A percentile compares a stretch with the other conserved stretches of the same genome.
These are phyloP conservation scores for Daldinia eschscholtzii DNA, from an alignment of 2,329 filamentous ascomycete species.

Conservation along the genomic window DNA sequence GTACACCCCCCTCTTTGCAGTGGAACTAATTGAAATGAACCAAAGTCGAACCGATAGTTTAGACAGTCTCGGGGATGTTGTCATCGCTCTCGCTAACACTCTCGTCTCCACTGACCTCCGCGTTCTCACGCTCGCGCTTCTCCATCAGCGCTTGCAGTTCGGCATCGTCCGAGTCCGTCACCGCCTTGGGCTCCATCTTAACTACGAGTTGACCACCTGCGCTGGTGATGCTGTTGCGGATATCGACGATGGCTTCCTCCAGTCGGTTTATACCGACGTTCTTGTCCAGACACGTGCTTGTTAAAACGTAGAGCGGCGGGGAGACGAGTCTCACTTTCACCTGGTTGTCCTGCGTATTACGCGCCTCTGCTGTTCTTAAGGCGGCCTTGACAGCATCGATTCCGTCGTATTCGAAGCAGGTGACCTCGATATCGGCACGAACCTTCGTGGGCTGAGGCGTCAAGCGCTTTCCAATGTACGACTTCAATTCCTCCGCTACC, in stretches of 20 bases:
- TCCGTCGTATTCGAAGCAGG: slow-evolving; percentile 94
- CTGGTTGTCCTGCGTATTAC: slow-evolving; percentile 91
- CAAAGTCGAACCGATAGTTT: slow-evolving; percentile 42
- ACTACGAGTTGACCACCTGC: slow-evolving; percentile 85
- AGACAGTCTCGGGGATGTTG: slow-evolving; percentile 72
- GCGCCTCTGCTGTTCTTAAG: slow-evolving; percentile 88
- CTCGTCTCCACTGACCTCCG: slow-evolving; percentile 97
- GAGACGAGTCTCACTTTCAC: slow-evolving; percentile 99
- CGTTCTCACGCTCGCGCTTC: slow-evolving; percentile 97
- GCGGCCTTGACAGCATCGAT: slow-evolving; percentile 98
- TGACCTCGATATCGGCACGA: slow-evolving; percentile 96
- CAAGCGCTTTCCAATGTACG: slow-evolving; percentile 96
- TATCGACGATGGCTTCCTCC: slow-evolving; percentile 90
- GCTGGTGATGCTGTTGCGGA: slow-evolving; percentile 81
- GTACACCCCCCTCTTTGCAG: slow-evolving; percentile 28
- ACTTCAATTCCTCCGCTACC: slow-evolving; percentile 89
- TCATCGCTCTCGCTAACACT: slow-evolving; percentile 96
- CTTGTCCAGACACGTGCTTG: slow-evolving; percentile 96
- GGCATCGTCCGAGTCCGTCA: slow-evolving; percentile 98
- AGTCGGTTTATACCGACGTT: slow-evolving; percentile 83
- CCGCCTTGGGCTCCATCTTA: slow-evolving; percentile 99
- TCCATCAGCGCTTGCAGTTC: slow-evolving; percentile 98
- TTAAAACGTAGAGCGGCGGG: slow-evolving; percentile 95
- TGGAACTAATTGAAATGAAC: slow-evolving; percentile 29
- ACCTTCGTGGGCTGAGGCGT: slow-evolving; percentile 99